Evolutionary conservation across 768 basidiomycete species (phyloP), one percentile per base, ranked within the genome.

Genomic region (Boletus sp.): DNA sequence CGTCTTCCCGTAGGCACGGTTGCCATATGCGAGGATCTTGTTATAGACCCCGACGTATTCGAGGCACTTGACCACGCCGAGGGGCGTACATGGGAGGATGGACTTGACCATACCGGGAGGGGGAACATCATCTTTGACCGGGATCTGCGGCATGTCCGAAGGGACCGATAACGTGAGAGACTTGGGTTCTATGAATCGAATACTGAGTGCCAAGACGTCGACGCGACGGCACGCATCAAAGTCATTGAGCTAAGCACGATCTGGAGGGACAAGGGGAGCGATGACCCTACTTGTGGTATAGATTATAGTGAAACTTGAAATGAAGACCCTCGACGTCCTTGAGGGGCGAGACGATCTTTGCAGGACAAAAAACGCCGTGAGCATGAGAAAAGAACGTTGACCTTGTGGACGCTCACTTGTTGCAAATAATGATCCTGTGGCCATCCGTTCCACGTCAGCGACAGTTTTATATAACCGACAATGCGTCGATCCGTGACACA

Each of bases 261-360:
- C 24, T 18, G 14, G n/a, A 50, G 33, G 29, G 33, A 6, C 12
- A 36, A 33, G 10, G 20, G 3, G 6, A 36, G 30, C 5, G 33
- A 33, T 20, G 20, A 5, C 61, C 83, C 52, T 62, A 96, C 94
- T 96, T 97, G 79, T 96, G 93, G 72, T 95, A 94, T 52, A 96
- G 77, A 71, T 95, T 96, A 68, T 89, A 91, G 67, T 94, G 90
- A 70, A 97, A 98, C 70, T 95, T 95, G 78, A 92, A 92, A 74
- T 99, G 86, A 51, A 99, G 80, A 3, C 97, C 96, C 74, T 99
- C 97, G 58, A 99, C 97, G 64, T 99, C 97, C 75, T 99, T 99
- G 61, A 89, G 81, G 3, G 97, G 94, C 0, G 93, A 94, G 7
- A 99, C 94, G 54, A 98, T 85, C 90, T 92, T 52, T 28, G 37